A percentile compares a stretch with the other conserved stretches of the same genome.
Conservation (phyloP, 345 rosid species). For the Aquilaria yunnanensis region DNA sequence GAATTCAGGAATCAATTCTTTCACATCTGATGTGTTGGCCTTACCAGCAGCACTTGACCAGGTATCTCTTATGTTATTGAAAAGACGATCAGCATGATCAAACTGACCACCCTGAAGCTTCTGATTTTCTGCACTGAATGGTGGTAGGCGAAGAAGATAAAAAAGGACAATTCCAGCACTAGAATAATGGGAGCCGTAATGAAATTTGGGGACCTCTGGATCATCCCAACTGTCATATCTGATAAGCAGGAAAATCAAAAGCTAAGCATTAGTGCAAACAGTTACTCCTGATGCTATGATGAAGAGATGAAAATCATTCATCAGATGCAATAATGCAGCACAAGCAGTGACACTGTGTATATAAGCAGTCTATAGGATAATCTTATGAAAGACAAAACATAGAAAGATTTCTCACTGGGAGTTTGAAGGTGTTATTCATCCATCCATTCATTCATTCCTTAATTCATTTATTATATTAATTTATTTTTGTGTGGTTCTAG, state of each 20-base stretch:
- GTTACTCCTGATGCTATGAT: too few relatives aligned
- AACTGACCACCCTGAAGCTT: conserved; percentile 99
- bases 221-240: conserved; percentile 99
- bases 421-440: too few relatives aligned
- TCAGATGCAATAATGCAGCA: too few relatives aligned
- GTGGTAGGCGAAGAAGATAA: conserved; percentile 96
- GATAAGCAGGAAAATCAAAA: conserved; percentile 17
- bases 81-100: conserved; percentile 99
- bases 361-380: too few relatives aligned
- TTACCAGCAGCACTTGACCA: conserved; percentile 99
- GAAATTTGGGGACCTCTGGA: conserved; percentile 98
- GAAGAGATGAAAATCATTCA: not conserved
- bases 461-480: too few relatives aligned
- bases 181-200: conserved; percentile 99
- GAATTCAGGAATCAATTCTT: conserved; percentile 98
- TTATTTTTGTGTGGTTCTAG: too few relatives aligned
- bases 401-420: too few relatives aligned
- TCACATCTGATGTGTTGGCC: conserved; percentile 97
- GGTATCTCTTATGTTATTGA: conserved; percentile 85
- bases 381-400: too few relatives aligned
- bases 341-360: too few relatives aligned
- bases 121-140: conserved; percentile 96
- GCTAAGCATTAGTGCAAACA: not conserved
- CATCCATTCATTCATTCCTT: too few relatives aligned
- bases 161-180: conserved; percentile 99